A percentile compares a stretch with the other conserved stretches of the same genome.
phyloP scores from a whole-genome alignment of 1,139 yeast species.

The Pichia sp. region DNA sequence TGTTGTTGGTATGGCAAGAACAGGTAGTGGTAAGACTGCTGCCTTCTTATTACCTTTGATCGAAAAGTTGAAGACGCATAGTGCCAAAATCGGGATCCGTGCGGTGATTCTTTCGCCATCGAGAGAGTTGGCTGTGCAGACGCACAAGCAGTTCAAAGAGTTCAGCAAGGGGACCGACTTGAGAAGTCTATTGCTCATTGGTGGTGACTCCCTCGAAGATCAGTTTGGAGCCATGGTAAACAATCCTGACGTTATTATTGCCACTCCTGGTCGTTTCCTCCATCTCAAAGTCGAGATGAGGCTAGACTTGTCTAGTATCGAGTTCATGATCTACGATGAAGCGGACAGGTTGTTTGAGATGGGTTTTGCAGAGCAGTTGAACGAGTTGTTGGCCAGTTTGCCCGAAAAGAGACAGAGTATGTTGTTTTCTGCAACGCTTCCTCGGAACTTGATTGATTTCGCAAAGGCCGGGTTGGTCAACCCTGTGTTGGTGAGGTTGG shows the following conservation, averaged over 20 bases:
- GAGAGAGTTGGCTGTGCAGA: constrained; percentile 91
- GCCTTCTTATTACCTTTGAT: constrained; percentile 93
- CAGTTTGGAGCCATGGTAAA: constrained; percentile 91
- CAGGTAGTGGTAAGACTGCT: constrained; percentile 98
- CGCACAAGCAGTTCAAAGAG: constrained; percentile 83
- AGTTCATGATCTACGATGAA: constrained; percentile 93
- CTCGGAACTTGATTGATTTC: constrained; percentile 86
- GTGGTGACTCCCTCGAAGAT: constrained; percentile 96
- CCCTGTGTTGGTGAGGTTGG: constrained; percentile 88
- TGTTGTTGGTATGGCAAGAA: constrained; percentile 98
- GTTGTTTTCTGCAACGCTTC: constrained; percentile 91
- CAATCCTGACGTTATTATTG: constrained; percentile 91
- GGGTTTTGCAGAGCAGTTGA: constrained; percentile 94
- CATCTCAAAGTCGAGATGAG: constrained; percentile 96
- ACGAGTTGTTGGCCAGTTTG: constrained; percentile 78
- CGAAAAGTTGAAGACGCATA: constrained; percentile 76
- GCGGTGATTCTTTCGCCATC: constrained; percentile 89
- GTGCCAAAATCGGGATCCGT: constrained; percentile 84
- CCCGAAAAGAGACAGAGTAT: constrained; percentile 84
- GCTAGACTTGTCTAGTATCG: constrained; percentile 74
- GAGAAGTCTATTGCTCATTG: constrained; percentile 76
- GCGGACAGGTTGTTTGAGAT: constrained; percentile 96
- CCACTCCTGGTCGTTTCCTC: constrained; percentile 96
- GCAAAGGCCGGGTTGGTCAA: constrained; percentile 94
- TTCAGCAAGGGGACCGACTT: constrained; percentile 81